Evolutionary conservation across 768 basidiomycete genomes (phyloP), one percentile per base, ranked within the genome.

Genomic region (Boletus tylopilopsis): DNA sequence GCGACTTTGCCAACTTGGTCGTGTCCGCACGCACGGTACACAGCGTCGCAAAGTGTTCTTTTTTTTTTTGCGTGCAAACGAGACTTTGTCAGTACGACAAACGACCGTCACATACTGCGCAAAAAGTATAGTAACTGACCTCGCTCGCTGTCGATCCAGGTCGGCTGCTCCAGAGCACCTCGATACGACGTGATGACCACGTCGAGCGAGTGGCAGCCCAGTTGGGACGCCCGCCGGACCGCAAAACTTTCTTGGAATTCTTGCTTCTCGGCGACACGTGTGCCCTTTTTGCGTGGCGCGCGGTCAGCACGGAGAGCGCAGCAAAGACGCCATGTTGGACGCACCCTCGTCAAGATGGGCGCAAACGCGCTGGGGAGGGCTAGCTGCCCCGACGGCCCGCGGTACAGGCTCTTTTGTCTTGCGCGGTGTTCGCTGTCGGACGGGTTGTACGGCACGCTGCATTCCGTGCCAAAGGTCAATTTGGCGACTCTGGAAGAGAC

Each of bases 401-500:
- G 64, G 48, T 67, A 73, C 7, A 63, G 64, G 13, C 50, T 64
- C 41, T 57, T 56, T 15, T 56, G 42, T 32, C 76, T 72, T 16
- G 57, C 45, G 22, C 62, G 53, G 50, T 82, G 80, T n/a, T 78
- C 79, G 0, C 55, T 55, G 30, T 73, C 61, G 15, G 47, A 45
- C 0, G 60, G 32, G 30, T 76, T 69, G 45, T 59, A 80, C 1
- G 62, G 59, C 4, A 70, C 53, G 34, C 59, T 57, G 53, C 73
- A 72, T 24, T 71, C 66, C 2, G 71, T 71, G 6, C 80, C 80
- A 45, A 78, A 81, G 0, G 76, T 76, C 46, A 71, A 54, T 52
- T 71, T 75, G 4, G 78, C 67, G 5, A 81, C 71, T 25, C 80
- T 73, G 5, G 69, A 69, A 6, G 72, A 68, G 6, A 81, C 79